These are phyloP conservation scores for Colletotrichum karsti DNA, from an alignment of 2,329 filamentous ascomycete genomes.

Conservation along the genomic window DNA sequence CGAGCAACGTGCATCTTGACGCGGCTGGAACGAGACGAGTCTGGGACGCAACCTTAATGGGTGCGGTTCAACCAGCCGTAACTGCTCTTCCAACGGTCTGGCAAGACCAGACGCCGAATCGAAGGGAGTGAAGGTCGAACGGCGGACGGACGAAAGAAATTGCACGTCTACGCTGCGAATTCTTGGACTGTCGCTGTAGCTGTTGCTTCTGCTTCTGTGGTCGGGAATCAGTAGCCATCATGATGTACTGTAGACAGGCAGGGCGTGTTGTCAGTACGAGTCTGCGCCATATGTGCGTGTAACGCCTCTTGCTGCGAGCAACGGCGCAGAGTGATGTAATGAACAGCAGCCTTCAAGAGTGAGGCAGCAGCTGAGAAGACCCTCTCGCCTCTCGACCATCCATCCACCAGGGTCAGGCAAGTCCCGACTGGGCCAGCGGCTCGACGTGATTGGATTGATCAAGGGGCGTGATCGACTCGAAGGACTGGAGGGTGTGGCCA, in stretches of 20 bases:
- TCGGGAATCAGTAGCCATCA: neutral
- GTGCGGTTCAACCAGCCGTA: slow-evolving; percentile 8
- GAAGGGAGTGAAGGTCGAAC: neutral
- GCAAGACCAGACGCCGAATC: slow-evolving; percentile 5
- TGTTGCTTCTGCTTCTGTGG: neutral
- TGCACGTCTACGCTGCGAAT: neutral
- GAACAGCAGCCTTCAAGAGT: neutral
- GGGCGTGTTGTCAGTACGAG: neutral
- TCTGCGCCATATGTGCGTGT: neutral
- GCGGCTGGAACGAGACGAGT: slow-evolving; percentile 28
- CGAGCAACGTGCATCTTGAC: slow-evolving; percentile 16
- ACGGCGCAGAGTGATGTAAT: slow-evolving; percentile 21
- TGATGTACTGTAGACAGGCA: neutral
- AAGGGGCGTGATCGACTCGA: neutral
- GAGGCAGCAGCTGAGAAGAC: slow-evolving; percentile 16
- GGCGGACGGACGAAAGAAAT: neutral
- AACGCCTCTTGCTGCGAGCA: neutral
- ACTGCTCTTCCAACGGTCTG: neutral
- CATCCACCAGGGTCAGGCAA: slow-evolving; percentile 1
- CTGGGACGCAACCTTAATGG: slow-evolving; percentile 27
- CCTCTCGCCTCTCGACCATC: neutral
- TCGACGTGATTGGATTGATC: slow-evolving; percentile 14
- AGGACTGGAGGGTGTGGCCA: slow-evolving; percentile 4
- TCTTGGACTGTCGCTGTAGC: neutral
- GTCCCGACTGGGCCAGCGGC: neutral